These are phyloP conservation scores for Leishmania arabica DNA, from an alignment of 208 protist species.

Conservation along the genomic window DNA sequence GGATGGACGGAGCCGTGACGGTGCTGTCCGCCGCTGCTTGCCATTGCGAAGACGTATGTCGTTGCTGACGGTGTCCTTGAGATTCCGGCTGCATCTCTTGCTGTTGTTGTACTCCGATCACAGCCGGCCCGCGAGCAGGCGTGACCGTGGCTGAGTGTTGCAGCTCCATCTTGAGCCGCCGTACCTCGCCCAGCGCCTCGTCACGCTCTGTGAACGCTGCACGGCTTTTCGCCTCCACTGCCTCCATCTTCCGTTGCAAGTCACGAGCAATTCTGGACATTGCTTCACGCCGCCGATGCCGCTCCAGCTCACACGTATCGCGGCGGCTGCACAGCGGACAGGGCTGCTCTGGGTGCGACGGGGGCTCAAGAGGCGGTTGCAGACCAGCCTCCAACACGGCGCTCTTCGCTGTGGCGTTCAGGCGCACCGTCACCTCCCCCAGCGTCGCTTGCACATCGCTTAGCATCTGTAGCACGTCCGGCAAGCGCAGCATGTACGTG, in stretches of 20 bases:
- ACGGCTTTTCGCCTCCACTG: constrained; percentile 69
- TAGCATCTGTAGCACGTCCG: constrained; percentile 75
- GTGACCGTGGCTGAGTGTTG: constrained; percentile 24
- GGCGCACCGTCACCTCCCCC: constrained; percentile 70
- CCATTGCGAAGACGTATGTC: constrained; percentile 7
- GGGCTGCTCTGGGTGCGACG: constrained; percentile 60
- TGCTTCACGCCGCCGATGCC: constrained; percentile 53
- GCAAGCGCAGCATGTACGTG: constrained; percentile 44
- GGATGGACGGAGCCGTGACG: neutral
- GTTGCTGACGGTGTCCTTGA: neutral
- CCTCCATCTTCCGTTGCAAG: constrained; percentile 74
- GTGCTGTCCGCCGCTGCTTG: neutral
- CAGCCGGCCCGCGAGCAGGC: neutral
- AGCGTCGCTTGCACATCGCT: constrained; percentile 65
- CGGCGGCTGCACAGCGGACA: constrained; percentile 77
- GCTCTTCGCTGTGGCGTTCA: constrained; percentile 60
- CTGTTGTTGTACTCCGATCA: neutral
- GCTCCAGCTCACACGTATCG: constrained; percentile 55
- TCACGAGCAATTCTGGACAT: constrained; percentile 74
- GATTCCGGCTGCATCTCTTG: neutral
- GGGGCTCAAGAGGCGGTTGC: constrained; percentile 66
- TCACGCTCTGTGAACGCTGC: constrained; percentile 73
- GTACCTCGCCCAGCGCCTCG: constrained; percentile 46
- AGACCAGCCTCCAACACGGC: constrained; percentile 57
- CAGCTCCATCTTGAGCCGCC: constrained; percentile 48